Conservation (phyloP, 2,329 filamentous ascomycete species). For the Ceratocystis cubensis region DNA sequence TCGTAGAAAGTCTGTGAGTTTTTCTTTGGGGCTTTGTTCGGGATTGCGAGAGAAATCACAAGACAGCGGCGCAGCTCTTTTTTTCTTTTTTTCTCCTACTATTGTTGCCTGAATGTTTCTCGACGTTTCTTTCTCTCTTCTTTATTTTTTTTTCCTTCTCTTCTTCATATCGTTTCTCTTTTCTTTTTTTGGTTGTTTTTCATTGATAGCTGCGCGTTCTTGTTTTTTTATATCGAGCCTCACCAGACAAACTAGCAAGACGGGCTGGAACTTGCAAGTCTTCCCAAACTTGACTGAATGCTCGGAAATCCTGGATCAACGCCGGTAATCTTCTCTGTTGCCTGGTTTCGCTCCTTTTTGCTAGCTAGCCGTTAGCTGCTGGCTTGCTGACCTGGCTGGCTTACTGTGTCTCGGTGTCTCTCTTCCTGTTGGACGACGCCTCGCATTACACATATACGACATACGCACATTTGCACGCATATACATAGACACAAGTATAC, state of each 20-base stretch:
- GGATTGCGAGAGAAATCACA: neutral
- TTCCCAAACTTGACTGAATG: neutral
- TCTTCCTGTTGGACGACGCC: neutral
- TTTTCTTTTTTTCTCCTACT: slow-evolving; percentile 5
- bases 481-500: neutral
- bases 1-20: neutral
- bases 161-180: neutral
- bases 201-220: too few relatives aligned
- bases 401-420: neutral
- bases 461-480: neutral
- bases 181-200: neutral
- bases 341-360: too few relatives aligned
- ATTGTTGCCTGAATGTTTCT: neutral
- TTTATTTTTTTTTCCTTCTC: neutral
- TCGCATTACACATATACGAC: neutral
- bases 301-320: too few relatives aligned
- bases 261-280: neutral
- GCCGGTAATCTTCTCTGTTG: too few relatives aligned
- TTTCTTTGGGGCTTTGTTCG: neutral
- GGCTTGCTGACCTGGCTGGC: neutral
- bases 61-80: slow-evolving; percentile 7
- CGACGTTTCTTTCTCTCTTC: slow-evolving; percentile 7
- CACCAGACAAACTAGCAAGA: too few relatives aligned
- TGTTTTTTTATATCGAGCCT: too few relatives aligned
- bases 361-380: too few relatives aligned